Conservation (phyloP, 306 rosid genomes). For the Sicyos baderoa region DNA sequence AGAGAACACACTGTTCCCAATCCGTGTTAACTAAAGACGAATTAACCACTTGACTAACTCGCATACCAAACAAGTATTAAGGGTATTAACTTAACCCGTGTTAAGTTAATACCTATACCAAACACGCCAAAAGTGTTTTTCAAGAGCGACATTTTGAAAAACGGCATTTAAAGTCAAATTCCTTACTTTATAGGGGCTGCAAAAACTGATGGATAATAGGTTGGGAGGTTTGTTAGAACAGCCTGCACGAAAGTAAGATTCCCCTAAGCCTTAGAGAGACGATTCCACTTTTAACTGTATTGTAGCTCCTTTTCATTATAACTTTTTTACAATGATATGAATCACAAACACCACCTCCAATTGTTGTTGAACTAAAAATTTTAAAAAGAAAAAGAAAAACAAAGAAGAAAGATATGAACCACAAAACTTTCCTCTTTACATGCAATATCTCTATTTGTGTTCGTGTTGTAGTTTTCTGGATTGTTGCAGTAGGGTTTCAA, state of each 20-base stretch:
- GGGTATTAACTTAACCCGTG: too few relatives aligned
- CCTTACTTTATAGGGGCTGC: not conserved
- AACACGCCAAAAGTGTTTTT: not conserved
- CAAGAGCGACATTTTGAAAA: not conserved
- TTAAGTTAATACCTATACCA: too few relatives aligned
- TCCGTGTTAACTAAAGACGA: too few relatives aligned
- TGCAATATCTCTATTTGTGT: not conserved
- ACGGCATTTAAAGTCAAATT: not conserved
- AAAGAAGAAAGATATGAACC: not conserved
- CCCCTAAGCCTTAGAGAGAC: not conserved
- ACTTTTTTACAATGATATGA: not conserved
- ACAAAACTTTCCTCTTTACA: not conserved
- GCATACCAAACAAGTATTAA: too few relatives aligned
- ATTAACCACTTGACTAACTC: too few relatives aligned
- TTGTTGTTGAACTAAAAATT: too few relatives aligned
- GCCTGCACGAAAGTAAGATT: not conserved
- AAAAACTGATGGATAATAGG: conserved; percentile 1
- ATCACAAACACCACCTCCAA: not conserved
- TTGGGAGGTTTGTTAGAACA: not conserved
- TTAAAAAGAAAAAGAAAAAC: too few relatives aligned
- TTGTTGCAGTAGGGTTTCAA: not conserved
- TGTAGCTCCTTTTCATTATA: not conserved
- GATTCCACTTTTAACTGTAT: not conserved
- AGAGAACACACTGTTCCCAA: too few relatives aligned
- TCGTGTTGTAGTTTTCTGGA: not conserved